Percentiles rank a stretch among this genome's conserved stretches.
Evolutionary conservation across 2,329 filamentous ascomycete species (phyloP).

Genomic region (Pestalotiopsis sp.): DNA sequence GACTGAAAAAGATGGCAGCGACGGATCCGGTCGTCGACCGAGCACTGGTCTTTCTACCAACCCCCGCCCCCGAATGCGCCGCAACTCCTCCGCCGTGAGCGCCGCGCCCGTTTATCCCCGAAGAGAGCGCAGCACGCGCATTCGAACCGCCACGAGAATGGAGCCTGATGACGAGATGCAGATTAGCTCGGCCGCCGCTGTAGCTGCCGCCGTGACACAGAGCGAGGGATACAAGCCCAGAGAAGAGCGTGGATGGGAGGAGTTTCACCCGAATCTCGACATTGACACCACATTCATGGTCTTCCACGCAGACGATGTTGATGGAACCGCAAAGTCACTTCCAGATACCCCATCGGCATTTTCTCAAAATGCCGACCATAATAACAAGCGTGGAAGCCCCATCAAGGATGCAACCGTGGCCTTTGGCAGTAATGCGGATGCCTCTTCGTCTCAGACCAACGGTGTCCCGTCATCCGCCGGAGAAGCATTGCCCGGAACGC

Average conservation of each 20-base stretch:
- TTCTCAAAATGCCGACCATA: constrained; percentile 32
- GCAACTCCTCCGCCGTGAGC: constrained; percentile 51
- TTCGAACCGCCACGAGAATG: constrained; percentile 52
- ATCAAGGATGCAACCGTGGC: constrained; percentile 47
- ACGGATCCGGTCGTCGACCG: constrained; percentile 50
- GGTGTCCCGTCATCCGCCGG: constrained; percentile 29
- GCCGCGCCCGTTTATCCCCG: constrained; percentile 52
- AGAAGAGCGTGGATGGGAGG: constrained; percentile 96
- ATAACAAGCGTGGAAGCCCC: constrained; percentile 47
- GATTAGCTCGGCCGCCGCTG: constrained; percentile 86
- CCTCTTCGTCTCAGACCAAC: constrained; percentile 41
- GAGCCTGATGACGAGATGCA: constrained; percentile 64
- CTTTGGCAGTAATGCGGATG: constrained; percentile 41
- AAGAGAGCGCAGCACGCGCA: constrained; percentile 60
- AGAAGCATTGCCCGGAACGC: constrained; percentile 34
- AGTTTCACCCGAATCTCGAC: constrained; percentile 95
- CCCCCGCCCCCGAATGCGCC: constrained; percentile 50
- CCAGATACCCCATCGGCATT: constrained; percentile 38
- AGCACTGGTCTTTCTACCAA: constrained; percentile 49
- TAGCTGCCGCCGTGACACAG: constrained; percentile 84
- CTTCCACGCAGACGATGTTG: constrained; percentile 82
- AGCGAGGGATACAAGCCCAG: constrained; percentile 96
- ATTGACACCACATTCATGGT: constrained; percentile 80
- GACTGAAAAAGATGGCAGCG: constrained; percentile 70
- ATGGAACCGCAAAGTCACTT: constrained; percentile 64